phyloP scores from a whole-genome alignment of 805 yeast species.

The Hanseniaspora nectarophila region DNA sequence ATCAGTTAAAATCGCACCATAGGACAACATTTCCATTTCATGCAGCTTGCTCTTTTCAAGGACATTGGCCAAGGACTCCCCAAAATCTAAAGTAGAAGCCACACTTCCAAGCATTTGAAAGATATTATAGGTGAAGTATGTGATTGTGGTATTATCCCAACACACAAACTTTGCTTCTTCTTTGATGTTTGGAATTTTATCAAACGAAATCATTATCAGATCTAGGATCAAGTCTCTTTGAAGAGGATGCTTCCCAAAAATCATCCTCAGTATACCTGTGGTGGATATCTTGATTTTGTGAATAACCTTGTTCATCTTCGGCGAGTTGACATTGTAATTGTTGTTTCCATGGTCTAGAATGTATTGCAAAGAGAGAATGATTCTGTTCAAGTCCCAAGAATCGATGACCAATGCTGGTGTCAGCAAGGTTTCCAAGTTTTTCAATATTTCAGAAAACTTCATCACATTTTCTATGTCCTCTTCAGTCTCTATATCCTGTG shows the following conservation, averaged over 20 bases:
- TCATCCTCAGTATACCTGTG: slow-evolving; percentile 25
- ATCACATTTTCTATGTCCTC: slow-evolving; percentile 32
- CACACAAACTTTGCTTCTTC: slow-evolving; percentile 21
- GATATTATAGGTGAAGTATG: slow-evolving; percentile 25
- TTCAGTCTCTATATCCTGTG: slow-evolving; percentile 20
- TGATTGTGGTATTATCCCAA: slow-evolving; percentile 17
- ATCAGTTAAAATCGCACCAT: slow-evolving; percentile 23
- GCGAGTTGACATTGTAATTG: slow-evolving; percentile 12
- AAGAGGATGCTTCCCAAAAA: slow-evolving; percentile 34
- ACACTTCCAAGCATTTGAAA: slow-evolving; percentile 18
- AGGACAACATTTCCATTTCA: slow-evolving; percentile 8
- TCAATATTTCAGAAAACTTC: slow-evolving; percentile 14
- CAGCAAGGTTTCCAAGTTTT: not conserved
- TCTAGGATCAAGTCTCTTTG: slow-evolving; percentile 52
- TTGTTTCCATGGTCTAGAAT: slow-evolving; percentile 19
- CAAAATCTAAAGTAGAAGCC: not conserved
- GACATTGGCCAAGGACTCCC: not conserved
- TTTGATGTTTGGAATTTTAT: slow-evolving; percentile 38
- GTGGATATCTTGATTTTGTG: slow-evolving; percentile 20
- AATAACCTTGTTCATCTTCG: slow-evolving; percentile 16
- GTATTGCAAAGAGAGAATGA: slow-evolving; percentile 40
- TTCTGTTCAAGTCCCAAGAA: slow-evolving; percentile 43
- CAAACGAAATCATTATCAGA: slow-evolving; percentile 45
- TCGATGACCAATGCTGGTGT: slow-evolving; percentile 22
- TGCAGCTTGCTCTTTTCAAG: slow-evolving; percentile 8